Percentiles rank a stretch among this genome's conserved stretches.
Evolutionary conservation across 139 green algal genomes (phyloP).

Genomic region (Ulvella scutata): DNA sequence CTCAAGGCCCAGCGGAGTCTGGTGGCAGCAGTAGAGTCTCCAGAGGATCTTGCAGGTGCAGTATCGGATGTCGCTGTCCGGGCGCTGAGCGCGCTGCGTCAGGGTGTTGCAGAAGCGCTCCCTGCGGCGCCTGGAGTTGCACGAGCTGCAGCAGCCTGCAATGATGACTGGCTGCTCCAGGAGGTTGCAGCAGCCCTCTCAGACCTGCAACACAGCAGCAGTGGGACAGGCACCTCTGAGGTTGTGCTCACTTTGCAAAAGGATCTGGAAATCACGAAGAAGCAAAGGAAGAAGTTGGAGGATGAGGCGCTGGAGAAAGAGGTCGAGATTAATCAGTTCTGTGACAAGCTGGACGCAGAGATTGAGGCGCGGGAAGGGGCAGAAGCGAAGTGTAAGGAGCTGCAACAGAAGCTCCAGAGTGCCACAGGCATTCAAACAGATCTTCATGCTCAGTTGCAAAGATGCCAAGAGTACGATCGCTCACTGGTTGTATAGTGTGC

Average conservation of each 20-base stretch:
- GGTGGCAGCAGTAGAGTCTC: neutral
- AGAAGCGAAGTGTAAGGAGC: neutral
- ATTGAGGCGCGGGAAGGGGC: neutral
- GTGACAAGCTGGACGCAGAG: neutral
- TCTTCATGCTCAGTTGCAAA: too few species aligned
- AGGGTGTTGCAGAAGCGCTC: neutral
- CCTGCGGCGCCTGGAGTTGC: neutral
- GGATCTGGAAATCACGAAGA: slow-evolving; percentile 1
- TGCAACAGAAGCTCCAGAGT: too few species aligned
- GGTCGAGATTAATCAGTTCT: neutral
- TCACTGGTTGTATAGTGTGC: too few species aligned
- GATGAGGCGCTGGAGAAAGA: neutral
- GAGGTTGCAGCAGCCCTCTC: neutral
- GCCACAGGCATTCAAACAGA: too few species aligned
- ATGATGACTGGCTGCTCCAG: neutral
- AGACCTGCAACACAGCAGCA: neutral
- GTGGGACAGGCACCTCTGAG: neutral
- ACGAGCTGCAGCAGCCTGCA: neutral
- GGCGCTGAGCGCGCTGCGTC: neutral
- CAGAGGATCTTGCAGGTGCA: neutral
- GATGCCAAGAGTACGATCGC: too few species aligned
- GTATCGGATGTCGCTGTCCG: neutral
- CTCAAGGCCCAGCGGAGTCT: neutral
- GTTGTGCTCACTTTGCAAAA: neutral
- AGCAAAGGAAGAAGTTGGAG: slow-evolving; percentile 3